Evolutionary conservation across 352 stramenopile species (phyloP).

Genomic region (Globisporangium mamillatum): DNA sequence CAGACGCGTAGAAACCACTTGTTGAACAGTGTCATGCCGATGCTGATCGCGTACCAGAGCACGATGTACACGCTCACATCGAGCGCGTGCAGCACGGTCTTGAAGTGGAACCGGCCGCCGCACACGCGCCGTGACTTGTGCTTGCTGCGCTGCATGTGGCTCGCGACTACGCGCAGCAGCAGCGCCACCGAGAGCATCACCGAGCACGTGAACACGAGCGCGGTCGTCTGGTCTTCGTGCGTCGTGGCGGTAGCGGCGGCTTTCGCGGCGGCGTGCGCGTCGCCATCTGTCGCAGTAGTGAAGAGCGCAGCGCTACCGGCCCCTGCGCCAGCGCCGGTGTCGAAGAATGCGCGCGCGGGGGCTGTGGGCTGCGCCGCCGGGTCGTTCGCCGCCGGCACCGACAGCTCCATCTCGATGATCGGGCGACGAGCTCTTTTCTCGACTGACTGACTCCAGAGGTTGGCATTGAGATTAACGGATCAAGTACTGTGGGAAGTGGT

Average conservation of each 20-base stretch:
- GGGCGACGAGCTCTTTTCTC: not conserved
- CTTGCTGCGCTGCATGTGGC: constrained; percentile 33
- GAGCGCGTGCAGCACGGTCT: constrained; percentile 41
- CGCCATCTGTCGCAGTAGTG: not conserved
- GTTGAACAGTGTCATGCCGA: constrained; percentile 85
- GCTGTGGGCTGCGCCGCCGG: constrained; percentile 7
- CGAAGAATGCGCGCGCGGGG: not conserved
- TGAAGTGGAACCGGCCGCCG: constrained; percentile 25
- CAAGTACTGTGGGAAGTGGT: not conserved
- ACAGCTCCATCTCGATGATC: not conserved
- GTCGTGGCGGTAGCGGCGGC: not conserved
- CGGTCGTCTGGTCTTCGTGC: constrained; percentile 46
- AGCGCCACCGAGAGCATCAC: constrained; percentile 59
- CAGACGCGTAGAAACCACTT: constrained; percentile 82
- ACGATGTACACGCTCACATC: constrained; percentile 73
- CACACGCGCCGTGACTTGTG: constrained; percentile 17
- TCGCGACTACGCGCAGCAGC: constrained; percentile 32
- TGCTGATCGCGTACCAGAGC: constrained; percentile 82
- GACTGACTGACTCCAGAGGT: not conserved
- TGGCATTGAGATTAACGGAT: not conserved
- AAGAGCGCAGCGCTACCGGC: not conserved
- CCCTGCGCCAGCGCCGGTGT: constrained; percentile 1
- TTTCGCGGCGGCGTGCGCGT: not conserved
- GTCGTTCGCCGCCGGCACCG: not conserved
- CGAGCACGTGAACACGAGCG: constrained; percentile 54